Base-by-base conservation (phyloP, 2,329 filamentous ascomycete genomes). In the Aspergillus luchuensis region DNA sequence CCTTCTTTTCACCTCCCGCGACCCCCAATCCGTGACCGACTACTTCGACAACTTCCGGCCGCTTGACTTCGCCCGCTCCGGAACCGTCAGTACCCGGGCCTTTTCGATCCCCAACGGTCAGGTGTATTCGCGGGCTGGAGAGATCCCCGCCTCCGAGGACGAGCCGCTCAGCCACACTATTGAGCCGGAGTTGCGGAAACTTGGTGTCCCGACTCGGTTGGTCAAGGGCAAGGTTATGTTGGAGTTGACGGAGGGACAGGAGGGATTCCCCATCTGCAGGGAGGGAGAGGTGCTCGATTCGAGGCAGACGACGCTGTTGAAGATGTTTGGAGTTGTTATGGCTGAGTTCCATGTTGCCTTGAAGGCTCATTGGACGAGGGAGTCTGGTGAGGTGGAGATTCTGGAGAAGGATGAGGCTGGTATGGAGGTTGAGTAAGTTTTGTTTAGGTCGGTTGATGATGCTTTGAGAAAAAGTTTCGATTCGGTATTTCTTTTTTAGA, bases 21-120 rank as follows among this genome's bases (percentile, higher is more conserved):
- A 85, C 33, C 87, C 89, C 25, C 75, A 81, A 45, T 82, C 87
- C 56, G 84, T 98, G 63, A 80, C 86, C 63, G 78, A 85, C 55
- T 93, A 92, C 82, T 93, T 99, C 76, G 80, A 83, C 62, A 80
- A 80, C 64, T 90, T 92, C 73, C 79, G 85, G 15, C 89, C 91
- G 68, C 87, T 90, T 70, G 95, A 98, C 82, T 99, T 92, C 74
- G 95, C 95, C 64, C 90, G 95, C 74, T 92, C 94, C 61, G 95
- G 95, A 66, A 88, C 88, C 64, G 79, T 83, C 57, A 91, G 92
- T 23, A 83, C 88, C 13, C 87, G 92, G 68, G 85, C 84, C 56
- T 93, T 98, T 78, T 87, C 85, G 62, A 87, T 99, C 60, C 94
- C 95, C 4, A 84, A 87, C 0, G 95, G 95, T n/a, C 81, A 89